Conservation (phyloP, 2,329 filamentous ascomycete genomes). For the Aspergillus ustus region DNA sequence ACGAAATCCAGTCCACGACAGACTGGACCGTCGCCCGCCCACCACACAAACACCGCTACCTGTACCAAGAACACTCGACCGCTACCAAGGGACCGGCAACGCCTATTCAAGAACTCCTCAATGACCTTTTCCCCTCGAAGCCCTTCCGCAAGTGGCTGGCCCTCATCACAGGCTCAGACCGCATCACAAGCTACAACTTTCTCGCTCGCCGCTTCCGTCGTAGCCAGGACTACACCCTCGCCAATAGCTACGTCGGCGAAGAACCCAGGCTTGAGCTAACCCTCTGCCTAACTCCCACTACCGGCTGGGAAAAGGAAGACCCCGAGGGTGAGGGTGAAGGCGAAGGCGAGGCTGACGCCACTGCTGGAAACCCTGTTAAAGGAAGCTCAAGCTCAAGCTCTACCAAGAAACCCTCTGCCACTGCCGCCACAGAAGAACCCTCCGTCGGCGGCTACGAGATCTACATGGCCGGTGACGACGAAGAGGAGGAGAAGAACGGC, state of each 20-base stretch:
- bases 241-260: conserved; percentile 75
- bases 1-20: conserved; percentile 62
- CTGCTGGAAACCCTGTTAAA: conserved; percentile 44
- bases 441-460: conserved; percentile 63
- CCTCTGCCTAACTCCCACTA: conserved; percentile 80
- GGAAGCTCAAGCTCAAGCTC: conserved; percentile 9
- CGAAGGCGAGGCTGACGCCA: conserved; percentile 50
- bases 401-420: neutral
- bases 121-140: conserved; percentile 79
- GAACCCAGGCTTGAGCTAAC: conserved; percentile 83
- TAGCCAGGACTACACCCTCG: conserved; percentile 89
- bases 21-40: conserved; percentile 79
- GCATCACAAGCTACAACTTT: conserved; percentile 72
- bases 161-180: conserved; percentile 72
- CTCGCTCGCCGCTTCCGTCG: conserved; percentile 86
- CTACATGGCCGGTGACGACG: conserved; percentile 85
- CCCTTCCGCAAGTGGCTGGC: conserved; percentile 91
- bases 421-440: conserved; percentile 33
- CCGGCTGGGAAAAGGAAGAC: conserved; percentile 79
- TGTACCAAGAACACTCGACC: conserved; percentile 69
- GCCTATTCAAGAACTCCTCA: conserved; percentile 76
- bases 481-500: conserved; percentile 39
- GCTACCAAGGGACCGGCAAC: conserved; percentile 38
- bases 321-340: conserved; percentile 58
- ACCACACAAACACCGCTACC: conserved; percentile 92